Conservation (phyloP, 1,284 basidiomycete genomes). For the Phellopilus nigrolimitatus region DNA sequence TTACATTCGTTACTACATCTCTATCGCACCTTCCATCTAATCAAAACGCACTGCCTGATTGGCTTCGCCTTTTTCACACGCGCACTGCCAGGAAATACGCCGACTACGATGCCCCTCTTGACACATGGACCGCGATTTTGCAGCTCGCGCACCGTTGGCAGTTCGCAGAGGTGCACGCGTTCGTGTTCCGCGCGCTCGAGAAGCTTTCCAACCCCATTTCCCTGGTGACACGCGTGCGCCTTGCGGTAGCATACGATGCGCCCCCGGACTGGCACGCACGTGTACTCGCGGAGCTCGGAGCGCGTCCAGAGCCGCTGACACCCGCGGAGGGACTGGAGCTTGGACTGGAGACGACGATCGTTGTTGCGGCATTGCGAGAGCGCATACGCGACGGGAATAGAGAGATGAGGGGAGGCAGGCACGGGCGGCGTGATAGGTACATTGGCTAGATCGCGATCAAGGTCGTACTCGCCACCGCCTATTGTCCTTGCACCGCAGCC, state of each 20-base stretch:
- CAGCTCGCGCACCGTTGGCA: conserved; percentile 53
- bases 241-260: conserved; percentile 49
- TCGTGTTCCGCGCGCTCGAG: conserved; percentile 60
- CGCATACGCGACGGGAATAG: conserved; percentile 35
- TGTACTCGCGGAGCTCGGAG: conserved; percentile 37
- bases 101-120: conserved; percentile 46
- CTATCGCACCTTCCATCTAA: neutral
- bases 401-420: too few species aligned
- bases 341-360: conserved; percentile 54
- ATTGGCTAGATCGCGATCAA: too few species aligned
- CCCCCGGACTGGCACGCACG: conserved; percentile 43
- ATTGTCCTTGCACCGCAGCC: too few species aligned
- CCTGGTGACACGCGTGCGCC: conserved; percentile 55
- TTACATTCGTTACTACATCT: neutral
- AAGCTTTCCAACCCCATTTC: conserved; percentile 46
- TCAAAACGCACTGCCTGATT: neutral
- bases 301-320: conserved; percentile 49
- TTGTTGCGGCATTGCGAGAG: conserved; percentile 54
- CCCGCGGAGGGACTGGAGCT: conserved; percentile 51
- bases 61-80: neutral
- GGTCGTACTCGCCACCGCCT: too few species aligned
- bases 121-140: conserved; percentile 57
- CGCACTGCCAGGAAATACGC: conserved; percentile 60
- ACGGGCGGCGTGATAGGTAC: too few species aligned
- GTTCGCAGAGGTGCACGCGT: conserved; percentile 53